phyloP scores from a whole-genome alignment of 2,329 filamentous ascomycete species.

The Epichloe festucae region DNA sequence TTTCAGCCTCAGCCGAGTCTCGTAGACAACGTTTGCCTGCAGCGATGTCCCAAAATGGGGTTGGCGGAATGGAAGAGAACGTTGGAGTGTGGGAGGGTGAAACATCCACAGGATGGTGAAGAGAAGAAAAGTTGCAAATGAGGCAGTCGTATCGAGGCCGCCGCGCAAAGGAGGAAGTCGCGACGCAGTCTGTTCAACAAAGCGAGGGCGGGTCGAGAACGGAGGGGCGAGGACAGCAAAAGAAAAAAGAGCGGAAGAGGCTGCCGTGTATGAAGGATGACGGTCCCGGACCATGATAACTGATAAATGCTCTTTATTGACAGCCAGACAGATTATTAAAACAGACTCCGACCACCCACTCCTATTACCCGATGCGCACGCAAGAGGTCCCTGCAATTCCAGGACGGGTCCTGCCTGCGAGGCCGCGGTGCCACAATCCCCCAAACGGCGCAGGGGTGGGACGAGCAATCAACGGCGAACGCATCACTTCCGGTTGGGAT shows the following conservation, averaged over 20 bases:
- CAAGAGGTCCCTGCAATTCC: conserved; percentile 1
- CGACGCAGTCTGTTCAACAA: conserved; percentile 3
- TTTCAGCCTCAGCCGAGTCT: neutral
- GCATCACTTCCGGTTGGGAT: neutral
- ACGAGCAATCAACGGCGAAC: neutral
- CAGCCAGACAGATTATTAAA: neutral
- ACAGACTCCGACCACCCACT: neutral
- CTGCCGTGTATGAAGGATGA: neutral
- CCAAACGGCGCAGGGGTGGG: conserved; percentile 4
- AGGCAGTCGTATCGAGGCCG: conserved; percentile 1
- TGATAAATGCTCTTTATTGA: neutral
- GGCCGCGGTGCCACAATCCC: neutral
- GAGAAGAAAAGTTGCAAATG: neutral
- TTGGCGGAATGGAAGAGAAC: neutral
- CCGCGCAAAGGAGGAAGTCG: conserved; percentile 5
- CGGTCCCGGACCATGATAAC: neutral
- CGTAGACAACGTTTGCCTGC: neutral
- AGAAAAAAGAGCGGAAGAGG: neutral
- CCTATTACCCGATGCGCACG: neutral
- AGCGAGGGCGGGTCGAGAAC: neutral
- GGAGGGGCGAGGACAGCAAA: neutral
- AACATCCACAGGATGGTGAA: conserved; percentile 5
- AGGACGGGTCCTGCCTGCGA: neutral
- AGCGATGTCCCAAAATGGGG: neutral
- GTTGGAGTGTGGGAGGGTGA: neutral